A percentile compares a stretch with the other conserved stretches of the same genome.
Conservation (phyloP, 148 eudicot species). For the Rhododendron griersonianum region DNA sequence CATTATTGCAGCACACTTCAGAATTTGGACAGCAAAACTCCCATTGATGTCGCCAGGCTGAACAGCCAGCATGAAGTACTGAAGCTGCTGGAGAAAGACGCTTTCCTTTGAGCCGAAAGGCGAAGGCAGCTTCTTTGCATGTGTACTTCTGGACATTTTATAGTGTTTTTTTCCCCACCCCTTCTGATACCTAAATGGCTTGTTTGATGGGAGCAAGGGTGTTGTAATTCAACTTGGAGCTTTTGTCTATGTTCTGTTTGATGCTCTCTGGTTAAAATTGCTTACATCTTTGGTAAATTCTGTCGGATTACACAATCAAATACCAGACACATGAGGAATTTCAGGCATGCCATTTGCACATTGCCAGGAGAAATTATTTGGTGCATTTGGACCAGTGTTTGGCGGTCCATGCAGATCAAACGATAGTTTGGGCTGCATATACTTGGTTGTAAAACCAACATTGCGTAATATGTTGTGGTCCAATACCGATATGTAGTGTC, state of each 20-base stretch:
- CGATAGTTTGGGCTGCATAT: background rate
- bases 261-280: background rate
- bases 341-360: background rate
- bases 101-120: conserved; percentile 50
- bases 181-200: background rate
- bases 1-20: conserved; percentile 71
- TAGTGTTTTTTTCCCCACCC: background rate
- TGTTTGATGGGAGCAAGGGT: conserved; percentile 5
- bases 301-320: background rate
- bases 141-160: background rate
- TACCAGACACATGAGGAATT: background rate
- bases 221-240: conserved; percentile 1
- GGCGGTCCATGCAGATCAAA: background rate
- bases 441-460: background rate
- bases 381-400: background rate
- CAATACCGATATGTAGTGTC: background rate
- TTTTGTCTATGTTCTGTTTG: background rate
- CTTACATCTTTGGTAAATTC: background rate
- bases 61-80: conserved; percentile 84
- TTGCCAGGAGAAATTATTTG: background rate
- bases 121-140: background rate
- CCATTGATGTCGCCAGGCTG: conserved; percentile 93
- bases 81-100: conserved; percentile 88
- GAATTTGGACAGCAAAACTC: conserved; percentile 91
- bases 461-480: background rate